phyloP scores from a whole-genome alignment of 2,329 filamentous ascomycete species.

The Trichoderma guizhouense region DNA sequence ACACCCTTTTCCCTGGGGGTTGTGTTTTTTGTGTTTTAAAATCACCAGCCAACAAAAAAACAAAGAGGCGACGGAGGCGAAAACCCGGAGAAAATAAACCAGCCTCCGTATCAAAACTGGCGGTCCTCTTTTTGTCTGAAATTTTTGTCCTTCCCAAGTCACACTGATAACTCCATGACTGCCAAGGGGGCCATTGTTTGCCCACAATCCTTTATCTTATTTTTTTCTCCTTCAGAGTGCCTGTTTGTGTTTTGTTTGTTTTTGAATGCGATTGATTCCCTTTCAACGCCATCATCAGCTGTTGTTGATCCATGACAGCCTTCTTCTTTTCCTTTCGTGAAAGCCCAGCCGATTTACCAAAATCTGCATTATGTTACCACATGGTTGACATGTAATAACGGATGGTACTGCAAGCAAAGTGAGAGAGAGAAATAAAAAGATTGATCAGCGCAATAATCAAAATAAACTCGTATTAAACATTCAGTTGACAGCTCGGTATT shows the following conservation, averaged over 20 bases:
- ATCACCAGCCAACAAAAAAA: neutral
- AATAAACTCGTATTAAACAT: slow-evolving; percentile 2
- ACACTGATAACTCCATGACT: neutral
- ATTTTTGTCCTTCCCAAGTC: neutral
- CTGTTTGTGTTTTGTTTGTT: neutral
- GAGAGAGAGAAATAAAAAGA: neutral
- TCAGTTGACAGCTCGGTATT: neutral
- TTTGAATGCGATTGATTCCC: neutral
- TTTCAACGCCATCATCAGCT: slow-evolving; percentile 6
- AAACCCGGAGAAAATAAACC: neutral
- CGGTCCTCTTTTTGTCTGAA: neutral
- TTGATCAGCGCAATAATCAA: neutral
- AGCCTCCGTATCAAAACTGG: neutral
- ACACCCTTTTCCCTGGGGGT: neutral
- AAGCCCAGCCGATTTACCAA: neutral
- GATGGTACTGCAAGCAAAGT: neutral
- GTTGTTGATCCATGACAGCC: slow-evolving; percentile 22
- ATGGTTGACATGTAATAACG: slow-evolving; percentile 10
- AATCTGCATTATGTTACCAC: neutral
- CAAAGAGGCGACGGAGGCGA: neutral
- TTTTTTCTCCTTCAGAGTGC: neutral
- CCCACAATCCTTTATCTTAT: neutral
- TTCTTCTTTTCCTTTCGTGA: neutral
- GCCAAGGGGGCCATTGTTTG: neutral
- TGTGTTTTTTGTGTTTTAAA: neutral